phyloP scores from a whole-genome alignment of 2,329 filamentous ascomycete genomes.

The Penicillium psychrosexuale region DNA sequence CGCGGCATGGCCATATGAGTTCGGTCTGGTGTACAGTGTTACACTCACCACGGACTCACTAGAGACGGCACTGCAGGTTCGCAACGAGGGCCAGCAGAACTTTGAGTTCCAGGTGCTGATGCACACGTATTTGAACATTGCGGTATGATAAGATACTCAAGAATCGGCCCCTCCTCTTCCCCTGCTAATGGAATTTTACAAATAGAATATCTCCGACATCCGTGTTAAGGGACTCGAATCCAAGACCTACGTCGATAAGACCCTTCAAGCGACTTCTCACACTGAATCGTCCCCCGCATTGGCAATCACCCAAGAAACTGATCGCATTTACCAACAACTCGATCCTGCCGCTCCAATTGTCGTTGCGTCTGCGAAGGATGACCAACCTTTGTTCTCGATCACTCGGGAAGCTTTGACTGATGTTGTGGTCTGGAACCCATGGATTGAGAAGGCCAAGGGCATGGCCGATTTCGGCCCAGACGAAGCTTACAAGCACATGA shows the following conservation, averaged over 20 bases:
- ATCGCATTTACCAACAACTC: conserved; percentile 76
- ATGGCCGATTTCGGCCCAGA: conserved; percentile 88
- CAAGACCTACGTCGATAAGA: conserved; percentile 80
- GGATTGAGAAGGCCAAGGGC: conserved; percentile 75
- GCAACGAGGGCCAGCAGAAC: conserved; percentile 75
- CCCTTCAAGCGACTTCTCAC: conserved; percentile 60
- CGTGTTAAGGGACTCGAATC: conserved; percentile 72
- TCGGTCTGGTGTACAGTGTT: conserved; percentile 90
- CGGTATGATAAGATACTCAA: conserved; percentile 54
- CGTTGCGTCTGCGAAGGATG: conserved; percentile 46
- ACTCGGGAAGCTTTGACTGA: conserved; percentile 81
- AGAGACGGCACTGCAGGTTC: conserved; percentile 78
- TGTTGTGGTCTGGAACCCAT: conserved; percentile 96
- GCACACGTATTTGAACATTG: conserved; percentile 83
- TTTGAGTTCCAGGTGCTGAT: conserved; percentile 92
- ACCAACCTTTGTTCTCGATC: conserved; percentile 65
- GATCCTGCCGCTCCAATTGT: conserved; percentile 49
- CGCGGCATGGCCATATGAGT: conserved; percentile 78
- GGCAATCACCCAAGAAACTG: conserved; percentile 72
- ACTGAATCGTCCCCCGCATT: conserved; percentile 65
- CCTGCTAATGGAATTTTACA: conserved; percentile 6
- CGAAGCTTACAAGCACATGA: conserved; percentile 86
- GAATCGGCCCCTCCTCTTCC: not conserved
- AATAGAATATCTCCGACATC: conserved; percentile 73
- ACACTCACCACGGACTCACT: conserved; percentile 73